phyloP scores from a whole-genome alignment of 306 rosid genomes.

The Cicer judaicum region DNA sequence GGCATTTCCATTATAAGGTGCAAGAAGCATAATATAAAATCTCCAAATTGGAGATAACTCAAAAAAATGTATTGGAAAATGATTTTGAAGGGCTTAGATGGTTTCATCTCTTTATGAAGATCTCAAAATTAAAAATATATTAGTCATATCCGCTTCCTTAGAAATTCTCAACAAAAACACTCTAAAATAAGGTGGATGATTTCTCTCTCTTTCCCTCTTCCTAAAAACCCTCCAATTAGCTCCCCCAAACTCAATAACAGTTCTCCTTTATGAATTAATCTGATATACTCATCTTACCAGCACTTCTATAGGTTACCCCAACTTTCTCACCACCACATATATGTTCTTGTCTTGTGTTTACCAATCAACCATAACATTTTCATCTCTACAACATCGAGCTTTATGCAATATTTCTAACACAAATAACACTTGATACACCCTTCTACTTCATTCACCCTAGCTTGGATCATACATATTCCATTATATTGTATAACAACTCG shows the following conservation, averaged over 20 bases:
- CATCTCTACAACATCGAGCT: neutral
- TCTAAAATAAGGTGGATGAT: no score
- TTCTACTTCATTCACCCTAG: neutral
- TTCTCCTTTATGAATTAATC: neutral
- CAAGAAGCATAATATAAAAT: neutral
- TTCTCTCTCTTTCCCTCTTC: no score
- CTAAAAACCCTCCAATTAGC: no score
- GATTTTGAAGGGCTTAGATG: no score
- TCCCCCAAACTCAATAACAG: no score
- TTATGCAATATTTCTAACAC: neutral
- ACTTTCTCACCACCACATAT: neutral
- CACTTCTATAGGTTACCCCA: neutral
- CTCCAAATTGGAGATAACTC: no score
- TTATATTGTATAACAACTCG: neutral
- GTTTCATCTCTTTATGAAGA: no score
- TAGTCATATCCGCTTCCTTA: no score
- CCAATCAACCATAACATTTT: neutral
- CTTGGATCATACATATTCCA: neutral
- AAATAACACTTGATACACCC: neutral
- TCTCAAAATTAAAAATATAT: no score
- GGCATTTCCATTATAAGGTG: neutral
- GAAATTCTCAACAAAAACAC: no score
- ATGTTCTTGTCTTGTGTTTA: neutral
- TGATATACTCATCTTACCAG: neutral
- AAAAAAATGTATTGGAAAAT: no score